Base-by-base conservation (phyloP, 2,329 filamentous ascomycete species). In the Fusarium sp. region DNA sequence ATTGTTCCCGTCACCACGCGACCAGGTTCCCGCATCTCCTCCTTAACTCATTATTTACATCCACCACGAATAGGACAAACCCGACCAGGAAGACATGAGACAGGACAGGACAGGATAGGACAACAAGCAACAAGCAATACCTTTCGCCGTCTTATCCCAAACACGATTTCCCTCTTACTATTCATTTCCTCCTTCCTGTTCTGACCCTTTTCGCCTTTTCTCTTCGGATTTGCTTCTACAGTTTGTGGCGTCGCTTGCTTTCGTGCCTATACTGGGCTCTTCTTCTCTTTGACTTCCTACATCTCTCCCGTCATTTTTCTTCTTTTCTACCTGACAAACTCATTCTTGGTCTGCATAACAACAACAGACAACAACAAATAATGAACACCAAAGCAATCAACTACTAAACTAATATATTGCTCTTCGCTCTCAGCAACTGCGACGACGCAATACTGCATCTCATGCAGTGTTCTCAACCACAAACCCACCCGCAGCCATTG, bases 21-120 rank as follows among this genome's bases (percentile, higher is more conserved):
- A 71, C 69, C 51, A 46, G 69, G 57, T 60, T 67, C 65, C 65
- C 59, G 44, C 69, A 66, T 70, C 69, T 72, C 68, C 68, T 71
- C 69, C 69, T 70, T 65, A 57, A 66, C 62, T 65, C 63, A 69
- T 70, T 72, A 72, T 72, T 71, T 71, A 70, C 68, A 71, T 71
- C 63, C 63, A 58, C 51, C 40, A 45, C 32, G 20, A 42, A 55
- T 45, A 58, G 20, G 57, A 57, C 65, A 29, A 45, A 34, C 47
- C 57, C 51, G 42, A 57, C 49, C 45, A 61, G 46, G 47, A 37
- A 37, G 34, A n/a, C 47, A 65, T 49, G 52, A 56, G 44, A 45
- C 55, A 54, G 29, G 34, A 44, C 53, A 41, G 41, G 41, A 44
- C 41, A 16, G 13, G 22, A 16, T 44, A 44, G 41, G 41, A 22